Evolutionary conservation across 1,284 basidiomycete species (phyloP).

Genomic region (Neonothopanus nambi): DNA sequence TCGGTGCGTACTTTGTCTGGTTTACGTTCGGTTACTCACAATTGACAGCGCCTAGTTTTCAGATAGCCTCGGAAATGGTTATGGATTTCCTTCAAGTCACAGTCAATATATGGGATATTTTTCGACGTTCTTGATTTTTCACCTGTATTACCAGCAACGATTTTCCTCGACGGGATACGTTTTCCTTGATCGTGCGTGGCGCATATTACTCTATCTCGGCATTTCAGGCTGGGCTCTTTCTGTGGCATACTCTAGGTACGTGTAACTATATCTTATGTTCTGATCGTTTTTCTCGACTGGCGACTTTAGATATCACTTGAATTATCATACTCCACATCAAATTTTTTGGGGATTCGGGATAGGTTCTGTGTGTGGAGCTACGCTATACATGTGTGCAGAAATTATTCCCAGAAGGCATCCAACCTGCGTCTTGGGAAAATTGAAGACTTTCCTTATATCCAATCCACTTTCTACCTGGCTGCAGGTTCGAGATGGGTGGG

Average conservation of each 20-base stretch:
- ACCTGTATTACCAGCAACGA: conserved; percentile 70
- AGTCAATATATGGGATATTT: conserved; percentile 91
- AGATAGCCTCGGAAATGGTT: conserved; percentile 70
- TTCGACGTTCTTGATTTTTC: conserved; percentile 71
- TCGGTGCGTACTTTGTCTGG: conserved; percentile 42
- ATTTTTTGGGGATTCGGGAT: conserved; percentile 74
- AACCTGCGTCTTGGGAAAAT: conserved; percentile 48
- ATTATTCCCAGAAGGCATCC: conserved; percentile 58
- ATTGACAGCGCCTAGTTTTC: conserved; percentile 10
- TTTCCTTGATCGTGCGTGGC: conserved; percentile 51
- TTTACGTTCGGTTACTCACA: neutral
- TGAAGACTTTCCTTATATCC: conserved; percentile 50
- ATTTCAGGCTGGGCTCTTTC: conserved; percentile 55
- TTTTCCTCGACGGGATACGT: conserved; percentile 55
- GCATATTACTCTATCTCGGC: conserved; percentile 46
- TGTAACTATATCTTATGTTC: neutral
- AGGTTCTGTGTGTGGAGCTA: conserved; percentile 57
- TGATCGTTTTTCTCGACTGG: neutral
- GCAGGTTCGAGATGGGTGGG: conserved; percentile 79
- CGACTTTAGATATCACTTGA: conserved; percentile 60
- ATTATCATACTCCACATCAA: conserved; percentile 73
- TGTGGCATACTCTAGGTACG: conserved; percentile 81
- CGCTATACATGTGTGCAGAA: conserved; percentile 63
- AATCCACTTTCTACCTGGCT: conserved; percentile 68
- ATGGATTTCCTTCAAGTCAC: conserved; percentile 87